A percentile compares a stretch with the other conserved stretches of the same genome.
These are phyloP conservation scores for Penicillium tannophilum DNA, from an alignment of 495 filamentous ascomycete species.

Conservation along the genomic window DNA sequence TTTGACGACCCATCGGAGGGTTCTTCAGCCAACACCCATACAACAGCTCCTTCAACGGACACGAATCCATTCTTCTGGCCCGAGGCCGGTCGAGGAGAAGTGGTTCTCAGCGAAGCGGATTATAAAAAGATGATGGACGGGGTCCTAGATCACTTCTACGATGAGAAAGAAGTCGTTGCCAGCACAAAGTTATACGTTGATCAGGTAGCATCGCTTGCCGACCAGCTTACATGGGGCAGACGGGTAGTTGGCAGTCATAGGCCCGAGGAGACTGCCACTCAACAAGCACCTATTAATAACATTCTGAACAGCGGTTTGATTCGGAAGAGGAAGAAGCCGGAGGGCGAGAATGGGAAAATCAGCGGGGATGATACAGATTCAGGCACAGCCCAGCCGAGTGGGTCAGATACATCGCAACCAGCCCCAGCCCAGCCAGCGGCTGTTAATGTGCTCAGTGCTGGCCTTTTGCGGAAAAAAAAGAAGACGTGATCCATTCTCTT, in stretches of 20 bases:
- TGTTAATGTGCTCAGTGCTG: constrained; percentile 60
- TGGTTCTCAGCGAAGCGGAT: constrained; percentile 67
- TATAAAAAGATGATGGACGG: constrained; percentile 80
- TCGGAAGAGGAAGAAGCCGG: constrained; percentile 57
- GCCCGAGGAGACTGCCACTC: constrained; percentile 23
- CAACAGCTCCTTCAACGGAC: constrained; percentile 14
- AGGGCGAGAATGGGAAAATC: constrained; percentile 23
- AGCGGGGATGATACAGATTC: constrained; percentile 18
- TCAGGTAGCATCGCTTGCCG: constrained; percentile 55
- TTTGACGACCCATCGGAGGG: constrained; percentile 39
- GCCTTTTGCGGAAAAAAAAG: constrained; percentile 66
- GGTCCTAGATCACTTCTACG: constrained; percentile 81
- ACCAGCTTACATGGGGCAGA: constrained; percentile 57
- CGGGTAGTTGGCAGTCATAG: constrained; percentile 51
- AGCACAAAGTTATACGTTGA: constrained; percentile 77
- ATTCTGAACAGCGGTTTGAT: constrained; percentile 47
- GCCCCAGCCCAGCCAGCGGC: constrained; percentile 30
- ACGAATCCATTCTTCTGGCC: constrained; percentile 71
- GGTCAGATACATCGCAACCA: constrained; percentile 31
- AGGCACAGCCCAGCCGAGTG: constrained; percentile 14
- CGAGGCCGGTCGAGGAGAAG: constrained; percentile 63
- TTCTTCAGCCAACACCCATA: constrained; percentile 39
- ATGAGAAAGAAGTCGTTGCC: constrained; percentile 61
- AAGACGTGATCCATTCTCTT: constrained; percentile 41
- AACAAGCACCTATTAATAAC: constrained; percentile 37